Evolutionary conservation across 352 stramenopile genomes (phyloP).

Genomic region (Peronospora farinosa): DNA sequence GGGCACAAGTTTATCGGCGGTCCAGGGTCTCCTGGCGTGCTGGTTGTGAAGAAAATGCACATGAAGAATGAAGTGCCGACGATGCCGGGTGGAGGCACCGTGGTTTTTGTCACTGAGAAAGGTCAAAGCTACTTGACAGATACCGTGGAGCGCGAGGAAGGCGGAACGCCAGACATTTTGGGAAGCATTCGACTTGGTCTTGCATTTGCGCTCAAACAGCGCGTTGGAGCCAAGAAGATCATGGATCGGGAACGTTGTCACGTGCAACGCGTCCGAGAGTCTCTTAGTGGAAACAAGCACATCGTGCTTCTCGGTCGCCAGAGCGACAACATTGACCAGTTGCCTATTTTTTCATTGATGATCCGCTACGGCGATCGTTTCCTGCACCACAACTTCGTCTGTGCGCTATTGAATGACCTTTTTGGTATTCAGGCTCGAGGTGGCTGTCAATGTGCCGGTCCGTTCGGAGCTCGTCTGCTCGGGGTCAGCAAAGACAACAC

Average conservation of each 20-base stretch:
- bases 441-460: constrained; percentile 86
- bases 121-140: constrained; percentile 74
- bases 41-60: constrained; percentile 92
- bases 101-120: constrained; percentile 54
- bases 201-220: constrained; percentile 87
- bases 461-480: constrained; percentile 89
- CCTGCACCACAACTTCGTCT: constrained; percentile 98
- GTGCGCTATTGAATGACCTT: constrained; percentile 95
- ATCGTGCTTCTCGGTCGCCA: constrained; percentile 85
- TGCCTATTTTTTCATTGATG: constrained; percentile 94
- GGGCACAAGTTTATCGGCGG: constrained; percentile 96
- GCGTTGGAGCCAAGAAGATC: constrained; percentile 49
- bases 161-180: constrained; percentile 93
- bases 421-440: constrained; percentile 89
- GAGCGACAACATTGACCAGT: constrained; percentile 29
- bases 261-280: constrained; percentile 33
- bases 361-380: constrained; percentile 87
- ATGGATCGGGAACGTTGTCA: constrained; percentile 40
- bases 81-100: constrained; percentile 43
- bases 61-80: constrained; percentile 55
- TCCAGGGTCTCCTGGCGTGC: constrained; percentile 86
- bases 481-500: constrained; percentile 75
- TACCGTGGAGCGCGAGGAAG: constrained; percentile 88
- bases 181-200: constrained; percentile 91
- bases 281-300: constrained; percentile 41